Percentiles rank a stretch among this genome's conserved stretches.
These are phyloP conservation scores for Apophysomyces trapeziformis DNA, from an alignment of 371 early-diverging fungal species.

Conservation along the genomic window DNA sequence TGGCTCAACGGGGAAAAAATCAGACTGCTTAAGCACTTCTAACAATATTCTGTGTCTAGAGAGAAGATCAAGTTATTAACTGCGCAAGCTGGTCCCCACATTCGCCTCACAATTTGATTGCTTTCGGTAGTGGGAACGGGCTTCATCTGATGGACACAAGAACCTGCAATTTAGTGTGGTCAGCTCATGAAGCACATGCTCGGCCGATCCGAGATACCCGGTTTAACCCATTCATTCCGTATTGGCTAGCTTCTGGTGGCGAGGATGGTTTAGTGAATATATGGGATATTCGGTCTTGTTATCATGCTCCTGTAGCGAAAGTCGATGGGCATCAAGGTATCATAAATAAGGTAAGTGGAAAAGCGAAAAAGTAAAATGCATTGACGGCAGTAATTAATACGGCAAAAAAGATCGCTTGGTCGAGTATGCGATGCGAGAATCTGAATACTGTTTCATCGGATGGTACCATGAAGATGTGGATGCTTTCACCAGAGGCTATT, in stretches of 20 bases:
- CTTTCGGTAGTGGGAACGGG: conserved; percentile 28
- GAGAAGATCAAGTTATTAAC: neutral
- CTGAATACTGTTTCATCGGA: conserved; percentile 56
- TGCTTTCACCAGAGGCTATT: conserved; percentile 23
- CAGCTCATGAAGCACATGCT: conserved; percentile 33
- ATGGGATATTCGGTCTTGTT: conserved; percentile 75
- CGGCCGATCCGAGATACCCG: conserved; percentile 59
- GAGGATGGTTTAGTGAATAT: conserved; percentile 70
- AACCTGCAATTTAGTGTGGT: conserved; percentile 27
- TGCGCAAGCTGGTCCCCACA: conserved; percentile 46
- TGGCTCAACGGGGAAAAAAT: neutral
- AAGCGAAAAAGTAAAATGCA: neutral
- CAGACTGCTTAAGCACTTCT: too few relatives aligned
- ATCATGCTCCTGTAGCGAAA: conserved; percentile 54
- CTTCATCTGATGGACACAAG: conserved; percentile 36
- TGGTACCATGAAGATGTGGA: conserved; percentile 57
- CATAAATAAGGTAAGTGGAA: conserved; percentile 46
- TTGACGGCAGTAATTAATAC: neutral
- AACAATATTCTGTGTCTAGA: too few relatives aligned
- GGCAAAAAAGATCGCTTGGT: conserved; percentile 56
- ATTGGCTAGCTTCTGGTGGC: conserved; percentile 78
- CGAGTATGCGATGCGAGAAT: conserved; percentile 63
- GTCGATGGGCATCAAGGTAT: conserved; percentile 59
- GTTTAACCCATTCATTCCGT: conserved; percentile 80
- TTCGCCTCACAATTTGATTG: conserved; percentile 33